Percentiles rank a stretch among this genome's conserved stretches.
phyloP scores from a whole-genome alignment of 2,329 filamentous ascomycete species.

The Fusarium agapanthi region DNA sequence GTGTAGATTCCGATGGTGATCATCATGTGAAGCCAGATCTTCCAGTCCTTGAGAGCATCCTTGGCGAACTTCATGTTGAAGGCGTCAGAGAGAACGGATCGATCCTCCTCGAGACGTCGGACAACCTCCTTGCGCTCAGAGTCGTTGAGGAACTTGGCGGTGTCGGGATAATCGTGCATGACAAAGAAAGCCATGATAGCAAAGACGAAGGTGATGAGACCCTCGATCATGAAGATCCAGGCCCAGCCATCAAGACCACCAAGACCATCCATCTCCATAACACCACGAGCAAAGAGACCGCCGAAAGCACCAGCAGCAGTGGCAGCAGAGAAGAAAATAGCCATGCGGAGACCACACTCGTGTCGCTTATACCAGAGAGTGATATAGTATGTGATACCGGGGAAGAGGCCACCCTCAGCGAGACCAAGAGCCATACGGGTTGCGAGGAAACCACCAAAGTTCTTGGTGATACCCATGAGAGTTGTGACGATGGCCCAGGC shows the following conservation, averaged over 20 bases:
- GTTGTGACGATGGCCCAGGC: constrained; percentile 59
- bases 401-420: constrained; percentile 67
- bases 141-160: constrained; percentile 57
- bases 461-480: constrained; percentile 61
- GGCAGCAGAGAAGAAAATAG: constrained; percentile 66
- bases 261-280: constrained; percentile 65
- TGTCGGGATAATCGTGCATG: constrained; percentile 68
- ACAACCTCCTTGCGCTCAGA: constrained; percentile 55
- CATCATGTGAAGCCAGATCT: constrained; percentile 63
- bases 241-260: constrained; percentile 70
- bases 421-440: constrained; percentile 58
- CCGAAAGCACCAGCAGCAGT: constrained; percentile 70
- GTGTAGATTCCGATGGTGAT: constrained; percentile 68
- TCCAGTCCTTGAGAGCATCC: constrained; percentile 68
- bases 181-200: constrained; percentile 57
- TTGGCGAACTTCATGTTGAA: constrained; percentile 64
- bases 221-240: constrained; percentile 83
- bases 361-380: constrained; percentile 67
- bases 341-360: constrained; percentile 69
- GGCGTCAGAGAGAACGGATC: constrained; percentile 61
- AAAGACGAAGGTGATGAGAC: constrained; percentile 57
- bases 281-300: constrained; percentile 66
- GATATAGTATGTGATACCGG: constrained; percentile 68
- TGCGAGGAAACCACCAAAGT: constrained; percentile 59
- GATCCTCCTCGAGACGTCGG: constrained; percentile 54